Base-by-base conservation (phyloP, 2,329 filamentous ascomycete genomes). In the Fusarium nelsonii region DNA sequence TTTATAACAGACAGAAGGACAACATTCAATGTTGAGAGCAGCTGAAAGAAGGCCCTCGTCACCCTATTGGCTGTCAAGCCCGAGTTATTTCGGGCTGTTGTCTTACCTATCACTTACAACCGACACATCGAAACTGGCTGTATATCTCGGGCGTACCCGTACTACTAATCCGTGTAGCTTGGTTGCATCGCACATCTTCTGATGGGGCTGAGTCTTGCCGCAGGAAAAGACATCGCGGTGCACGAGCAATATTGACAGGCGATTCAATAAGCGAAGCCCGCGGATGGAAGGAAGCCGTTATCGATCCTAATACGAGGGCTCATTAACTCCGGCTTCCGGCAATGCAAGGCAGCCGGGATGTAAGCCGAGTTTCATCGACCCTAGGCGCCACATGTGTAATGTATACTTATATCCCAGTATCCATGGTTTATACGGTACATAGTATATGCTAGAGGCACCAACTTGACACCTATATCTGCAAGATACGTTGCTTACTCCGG, bases 201-300 rank as follows among this genome's bases (percentile, higher is more conserved):
- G 62, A 66, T 54, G 63, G 61, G 56, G 44, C 56, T 67, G 62
- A 52, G 26, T 44, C 20, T 53, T 63, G 66, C 58, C 67, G 58
- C 66, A 70, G 58, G 63, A 58, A 69, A 63, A 69, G 67, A 69
- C 67, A 69, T 63, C 18, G 40, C 18, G 51, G 46, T 51, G 45
- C 26, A 54, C 60, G 51, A 61, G 51, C 40, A 34, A 70, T 49
- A 68, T 63, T 53, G 57, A 58, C 37, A 63, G 57, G 36, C 48
- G 66, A 49, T 70, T 69, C 62, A 70, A 67, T 70, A 69, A 70
- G 66, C 66, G 66, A 69, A 70, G 62, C 40, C 49, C 50, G 56
- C 66, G 66, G 66, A 59, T 70, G 61, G 44, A 67, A 52, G 66
- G 66, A 58, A 63, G 48, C 23, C 34, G 43, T 62, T 50, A 53